Percentiles rank a stretch among this genome's conserved stretches.
Conservation (phyloP, 106 monocot species). For the Acorus gramineus region DNA sequence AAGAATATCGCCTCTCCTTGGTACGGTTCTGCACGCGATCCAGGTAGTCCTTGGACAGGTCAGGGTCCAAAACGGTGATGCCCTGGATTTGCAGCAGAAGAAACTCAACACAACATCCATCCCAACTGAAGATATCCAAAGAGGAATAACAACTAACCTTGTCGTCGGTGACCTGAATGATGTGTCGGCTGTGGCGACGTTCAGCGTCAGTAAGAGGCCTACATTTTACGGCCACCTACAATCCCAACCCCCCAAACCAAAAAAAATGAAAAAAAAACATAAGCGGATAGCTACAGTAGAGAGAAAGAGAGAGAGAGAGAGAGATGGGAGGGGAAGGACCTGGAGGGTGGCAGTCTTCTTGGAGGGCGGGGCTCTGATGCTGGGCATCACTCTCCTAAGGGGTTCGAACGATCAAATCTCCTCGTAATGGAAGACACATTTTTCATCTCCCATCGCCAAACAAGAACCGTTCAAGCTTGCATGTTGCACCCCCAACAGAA, state of each 20-base stretch:
- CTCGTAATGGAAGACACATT: too few relatives aligned
- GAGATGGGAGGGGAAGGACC: conserved; percentile 19
- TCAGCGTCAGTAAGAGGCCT: conserved; percentile 66
- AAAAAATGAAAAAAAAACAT: not conserved
- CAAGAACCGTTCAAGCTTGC: too few relatives aligned
- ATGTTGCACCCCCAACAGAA: too few relatives aligned
- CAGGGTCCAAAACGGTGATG: conserved; percentile 88
- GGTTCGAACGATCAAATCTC: too few relatives aligned
- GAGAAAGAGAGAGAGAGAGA: not conserved
- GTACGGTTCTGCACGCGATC: conserved; percentile 81
- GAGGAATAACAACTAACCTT: conserved; percentile 35
- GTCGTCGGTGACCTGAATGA: conserved; percentile 84
- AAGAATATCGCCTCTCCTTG: conserved; percentile 88
- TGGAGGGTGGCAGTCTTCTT: conserved; percentile 80
- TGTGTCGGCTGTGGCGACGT: conserved; percentile 44
- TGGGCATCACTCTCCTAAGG: conserved; percentile 40
- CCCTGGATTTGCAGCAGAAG: conserved; percentile 24
- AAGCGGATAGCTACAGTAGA: not conserved
- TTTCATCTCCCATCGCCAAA: too few relatives aligned
- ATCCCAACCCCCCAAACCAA: not conserved
- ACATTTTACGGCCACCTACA: conserved; percentile 94
- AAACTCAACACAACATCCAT: not conserved
- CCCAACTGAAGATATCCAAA: not conserved
- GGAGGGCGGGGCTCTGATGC: conserved; percentile 75
- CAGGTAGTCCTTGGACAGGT: conserved; percentile 92